phyloP scores from a whole-genome alignment of 2,329 filamentous ascomycete genomes.

The Dothideomycetes sp. region DNA sequence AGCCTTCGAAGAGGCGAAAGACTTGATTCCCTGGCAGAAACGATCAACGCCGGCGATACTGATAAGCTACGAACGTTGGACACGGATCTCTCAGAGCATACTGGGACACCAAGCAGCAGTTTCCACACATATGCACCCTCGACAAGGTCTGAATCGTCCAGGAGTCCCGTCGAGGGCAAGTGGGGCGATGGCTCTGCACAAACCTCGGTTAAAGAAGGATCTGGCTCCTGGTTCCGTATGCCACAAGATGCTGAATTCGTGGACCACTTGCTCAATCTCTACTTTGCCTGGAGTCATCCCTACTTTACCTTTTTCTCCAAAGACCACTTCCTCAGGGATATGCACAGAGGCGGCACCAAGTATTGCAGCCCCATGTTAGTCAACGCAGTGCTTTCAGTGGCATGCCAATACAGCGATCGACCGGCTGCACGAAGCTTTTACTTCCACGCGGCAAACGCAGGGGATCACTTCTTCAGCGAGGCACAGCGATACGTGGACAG shows the following conservation, averaged over 20 bases:
- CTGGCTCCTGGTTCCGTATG: conserved; percentile 23
- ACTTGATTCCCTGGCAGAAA: conserved; percentile 12
- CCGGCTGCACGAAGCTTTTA: conserved; percentile 55
- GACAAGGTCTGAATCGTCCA: neutral
- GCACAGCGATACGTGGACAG: conserved; percentile 51
- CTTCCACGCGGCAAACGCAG: conserved; percentile 54
- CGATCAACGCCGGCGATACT: conserved; percentile 9
- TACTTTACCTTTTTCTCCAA: conserved; percentile 65
- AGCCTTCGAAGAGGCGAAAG: conserved; percentile 30
- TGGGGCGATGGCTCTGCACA: conserved; percentile 3
- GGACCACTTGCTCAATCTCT: conserved; percentile 28
- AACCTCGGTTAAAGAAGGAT: neutral
- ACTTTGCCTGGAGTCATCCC: conserved; percentile 56
- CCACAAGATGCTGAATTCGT: conserved; percentile 28
- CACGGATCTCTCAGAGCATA: conserved; percentile 8
- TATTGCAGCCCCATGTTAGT: conserved; percentile 52
- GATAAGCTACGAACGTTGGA: conserved; percentile 12
- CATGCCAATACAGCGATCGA: conserved; percentile 45
- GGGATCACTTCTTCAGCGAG: conserved; percentile 68
- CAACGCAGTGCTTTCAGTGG: conserved; percentile 27
- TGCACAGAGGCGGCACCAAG: conserved; percentile 49
- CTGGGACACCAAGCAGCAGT: neutral
- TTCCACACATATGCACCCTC: conserved; percentile 8
- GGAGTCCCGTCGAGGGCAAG: neutral
- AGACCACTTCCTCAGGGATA: conserved; percentile 61